Conservation (phyloP, 2,329 filamentous ascomycete genomes). For the Penicillium sp. region DNA sequence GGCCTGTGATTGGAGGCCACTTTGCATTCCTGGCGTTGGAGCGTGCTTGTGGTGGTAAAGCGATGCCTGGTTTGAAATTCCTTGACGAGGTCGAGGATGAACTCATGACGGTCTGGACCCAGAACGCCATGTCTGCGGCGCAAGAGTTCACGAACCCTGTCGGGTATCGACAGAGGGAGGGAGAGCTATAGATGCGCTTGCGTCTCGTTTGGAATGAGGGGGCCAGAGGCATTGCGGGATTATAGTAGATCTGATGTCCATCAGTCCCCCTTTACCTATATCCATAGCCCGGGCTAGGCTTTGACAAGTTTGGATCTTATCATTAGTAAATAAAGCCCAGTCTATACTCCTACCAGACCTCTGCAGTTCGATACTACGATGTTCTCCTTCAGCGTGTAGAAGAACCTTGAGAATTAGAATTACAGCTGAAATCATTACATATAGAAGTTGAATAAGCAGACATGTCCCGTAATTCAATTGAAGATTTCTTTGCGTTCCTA, state of each 20-base stretch:
- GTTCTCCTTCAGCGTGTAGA: not conserved
- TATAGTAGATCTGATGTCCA: not conserved
- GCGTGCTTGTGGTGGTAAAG: slow-evolving; percentile 72
- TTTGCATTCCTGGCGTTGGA: slow-evolving; percentile 84
- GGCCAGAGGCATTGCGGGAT: not conserved
- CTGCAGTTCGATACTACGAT: not conserved
- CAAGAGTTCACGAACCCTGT: slow-evolving; percentile 16
- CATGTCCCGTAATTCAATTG: slow-evolving; percentile 13
- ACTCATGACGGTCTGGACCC: slow-evolving; percentile 23
- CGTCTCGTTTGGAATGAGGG: not conserved
- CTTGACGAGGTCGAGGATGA: slow-evolving; percentile 39
- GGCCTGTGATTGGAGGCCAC: slow-evolving; percentile 82
- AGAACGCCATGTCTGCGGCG: slow-evolving; percentile 28
- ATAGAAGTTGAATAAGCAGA: slow-evolving; percentile 2
- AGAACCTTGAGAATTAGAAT: not conserved
- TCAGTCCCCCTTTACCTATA: not conserved
- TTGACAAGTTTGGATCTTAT: slow-evolving; percentile 1
- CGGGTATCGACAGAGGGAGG: slow-evolving; percentile 21
- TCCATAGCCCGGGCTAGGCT: not conserved
- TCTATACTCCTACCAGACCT: not conserved
- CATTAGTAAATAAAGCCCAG: slow-evolving; percentile 8
- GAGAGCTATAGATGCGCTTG: slow-evolving; percentile 24
- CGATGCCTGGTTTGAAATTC: slow-evolving; percentile 58
- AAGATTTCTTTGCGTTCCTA: slow-evolving; percentile 22
- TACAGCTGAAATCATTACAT: not conserved